Conservation (phyloP, 164 flowering plant species). For the Vitis vinifera region ASM3070453v1 NC_081805.1:612001-612500, state of each 20-base stretch:
- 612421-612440: conserved; percentile 8
- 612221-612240: conserved; percentile 8
- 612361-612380: conserved; percentile 16
- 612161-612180: conserved; percentile 17
- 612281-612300: conserved; percentile 6
- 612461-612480: conserved; percentile 15
- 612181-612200: conserved; percentile 32
- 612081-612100: conserved; percentile 1
- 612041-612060: conserved; percentile 21
- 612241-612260: conserved; percentile 4
- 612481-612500: conserved; percentile 26
- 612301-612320: conserved; percentile 13
- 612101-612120: not conserved
- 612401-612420: conserved; percentile 7
- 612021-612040: conserved; percentile 20
- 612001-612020: not conserved
- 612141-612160: conserved; percentile 5
- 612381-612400: conserved; percentile 3
- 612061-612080: conserved; percentile 4
- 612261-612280: conserved; percentile 7
- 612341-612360: conserved; percentile 4
- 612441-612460: not conserved
- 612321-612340: conserved; percentile 7
- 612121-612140: not conserved
- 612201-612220: conserved; percentile 27